Evolutionary conservation across 106 monocot genomes (phyloP).

Genomic region (Dioscorea dumetorum): DNA sequence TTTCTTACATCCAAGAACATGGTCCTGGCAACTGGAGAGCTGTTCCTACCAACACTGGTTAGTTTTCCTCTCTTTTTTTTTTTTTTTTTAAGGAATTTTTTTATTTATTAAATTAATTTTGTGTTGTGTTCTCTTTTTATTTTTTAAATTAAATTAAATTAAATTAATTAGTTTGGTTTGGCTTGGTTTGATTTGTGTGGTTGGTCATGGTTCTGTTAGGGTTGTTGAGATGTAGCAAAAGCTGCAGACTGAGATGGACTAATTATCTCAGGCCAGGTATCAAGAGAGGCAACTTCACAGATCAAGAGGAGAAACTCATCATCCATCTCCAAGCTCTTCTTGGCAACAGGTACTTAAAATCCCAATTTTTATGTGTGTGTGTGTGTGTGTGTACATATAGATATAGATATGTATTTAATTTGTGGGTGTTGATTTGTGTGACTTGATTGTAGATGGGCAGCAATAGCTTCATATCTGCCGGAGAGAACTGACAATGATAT

Average conservation of each 20-base stretch:
- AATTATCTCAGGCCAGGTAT: constrained; percentile 63
- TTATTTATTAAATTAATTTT: no score
- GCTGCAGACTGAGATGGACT: constrained; percentile 50
- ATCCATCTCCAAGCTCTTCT: constrained; percentile 44
- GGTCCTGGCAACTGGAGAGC: constrained; percentile 64
- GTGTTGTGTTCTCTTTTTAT: no score
- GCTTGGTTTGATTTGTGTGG: no score
- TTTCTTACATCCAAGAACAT: constrained; percentile 63
- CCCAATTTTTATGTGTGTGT: no score
- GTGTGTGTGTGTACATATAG: no score
- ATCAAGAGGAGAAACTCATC: constrained; percentile 37
- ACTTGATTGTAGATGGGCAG: constrained; percentile 28
- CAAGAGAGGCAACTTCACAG: constrained; percentile 50
- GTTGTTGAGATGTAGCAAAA: constrained; percentile 12
- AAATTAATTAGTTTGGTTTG: no score
- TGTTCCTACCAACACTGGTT: constrained; percentile 62
- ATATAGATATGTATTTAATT: no score
- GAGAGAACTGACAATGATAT: constrained; percentile 60
- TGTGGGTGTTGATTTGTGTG: background rate
- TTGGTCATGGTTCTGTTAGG: no score
- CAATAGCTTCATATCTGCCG: constrained; percentile 47
- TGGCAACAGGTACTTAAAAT: constrained; percentile 12
- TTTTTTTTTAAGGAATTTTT: no score
- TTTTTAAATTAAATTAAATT: no score
- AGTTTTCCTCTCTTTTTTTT: no score